Conservation (phyloP, 1,139 yeast genomes). For the Yamadazyma songkhlaensis region DNA sequence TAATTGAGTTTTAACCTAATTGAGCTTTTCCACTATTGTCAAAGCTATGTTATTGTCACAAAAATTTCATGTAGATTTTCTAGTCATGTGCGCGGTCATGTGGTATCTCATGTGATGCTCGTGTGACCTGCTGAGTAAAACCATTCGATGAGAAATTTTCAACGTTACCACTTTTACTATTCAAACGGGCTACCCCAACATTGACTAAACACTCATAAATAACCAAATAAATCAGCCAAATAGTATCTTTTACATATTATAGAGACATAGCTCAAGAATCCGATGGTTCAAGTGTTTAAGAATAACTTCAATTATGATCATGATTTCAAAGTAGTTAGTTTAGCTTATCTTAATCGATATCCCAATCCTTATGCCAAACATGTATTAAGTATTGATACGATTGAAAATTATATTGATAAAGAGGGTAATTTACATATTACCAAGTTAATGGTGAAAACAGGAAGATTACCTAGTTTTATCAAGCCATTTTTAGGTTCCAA, state of each 20-base stretch:
- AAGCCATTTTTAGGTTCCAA: conserved; percentile 73
- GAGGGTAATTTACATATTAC: conserved; percentile 71
- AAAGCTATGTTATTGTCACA: no score
- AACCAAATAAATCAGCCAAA: no score
- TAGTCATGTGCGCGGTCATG: no score
- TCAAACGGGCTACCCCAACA: no score
- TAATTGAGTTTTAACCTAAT: no score
- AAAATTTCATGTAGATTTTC: no score
- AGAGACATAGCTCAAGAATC: neutral
- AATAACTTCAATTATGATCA: conserved; percentile 54
- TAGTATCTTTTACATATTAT: no score
- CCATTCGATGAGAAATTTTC: neutral
- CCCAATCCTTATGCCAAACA: conserved; percentile 93
- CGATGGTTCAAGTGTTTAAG: conserved; percentile 68
- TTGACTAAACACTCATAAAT: no score
- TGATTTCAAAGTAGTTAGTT: conserved; percentile 70
- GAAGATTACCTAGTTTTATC: conserved; percentile 78
- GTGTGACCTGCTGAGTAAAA: neutral
- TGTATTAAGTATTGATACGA: conserved; percentile 80
- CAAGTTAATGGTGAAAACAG: conserved; percentile 72
- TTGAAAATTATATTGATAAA: conserved; percentile 55
- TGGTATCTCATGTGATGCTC: no score
- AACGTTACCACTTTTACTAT: neutral
- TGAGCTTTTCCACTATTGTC: no score
- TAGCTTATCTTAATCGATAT: conserved; percentile 80